A percentile compares a stretch with the other conserved stretches of the same genome.
These are phyloP conservation scores for Sporodiniella umbellata DNA, from an alignment of 371 early-diverging fungal genomes.

Conservation along the genomic window DNA sequence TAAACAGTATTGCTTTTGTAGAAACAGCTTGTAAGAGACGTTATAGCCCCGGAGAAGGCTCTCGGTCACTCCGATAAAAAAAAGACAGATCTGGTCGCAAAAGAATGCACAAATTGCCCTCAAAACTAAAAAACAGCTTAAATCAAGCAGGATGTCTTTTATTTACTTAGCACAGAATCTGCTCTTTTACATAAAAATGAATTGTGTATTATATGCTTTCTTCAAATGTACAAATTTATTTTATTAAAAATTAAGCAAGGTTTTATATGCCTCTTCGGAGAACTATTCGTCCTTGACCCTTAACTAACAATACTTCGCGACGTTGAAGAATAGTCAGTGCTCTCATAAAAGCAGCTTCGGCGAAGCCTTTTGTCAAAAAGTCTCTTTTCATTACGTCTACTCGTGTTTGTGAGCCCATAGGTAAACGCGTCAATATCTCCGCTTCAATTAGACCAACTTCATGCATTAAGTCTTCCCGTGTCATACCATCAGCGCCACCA, in stretches of 20 bases:
- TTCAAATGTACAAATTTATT: background rate
- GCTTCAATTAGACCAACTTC: constrained; percentile 80
- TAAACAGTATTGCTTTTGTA: constrained; percentile 4
- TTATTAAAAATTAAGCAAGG: background rate
- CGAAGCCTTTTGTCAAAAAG: constrained; percentile 61
- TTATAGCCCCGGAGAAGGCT: constrained; percentile 61
- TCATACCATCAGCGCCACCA: constrained; percentile 76
- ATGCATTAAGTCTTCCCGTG: constrained; percentile 65
- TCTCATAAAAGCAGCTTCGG: constrained; percentile 67
- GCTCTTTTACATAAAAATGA: too few relatives aligned
- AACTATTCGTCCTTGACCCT: constrained; percentile 68
- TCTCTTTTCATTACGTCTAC: constrained; percentile 69
- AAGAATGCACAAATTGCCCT: constrained; percentile 14
- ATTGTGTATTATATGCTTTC: background rate
- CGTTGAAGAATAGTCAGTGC: constrained; percentile 81
- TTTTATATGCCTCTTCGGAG: constrained; percentile 29
- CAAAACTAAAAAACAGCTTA: background rate
- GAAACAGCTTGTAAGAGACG: constrained; percentile 68
- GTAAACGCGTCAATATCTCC: constrained; percentile 81
- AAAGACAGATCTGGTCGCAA: background rate
- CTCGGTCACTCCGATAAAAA: constrained; percentile 61
- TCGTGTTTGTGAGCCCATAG: constrained; percentile 87
- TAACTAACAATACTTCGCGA: constrained; percentile 83
- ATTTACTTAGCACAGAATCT: too few relatives aligned
- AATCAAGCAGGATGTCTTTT: too few relatives aligned